Base-by-base conservation (phyloP, 768 basidiomycete genomes). In the Termitomyces titanicus region DNA sequence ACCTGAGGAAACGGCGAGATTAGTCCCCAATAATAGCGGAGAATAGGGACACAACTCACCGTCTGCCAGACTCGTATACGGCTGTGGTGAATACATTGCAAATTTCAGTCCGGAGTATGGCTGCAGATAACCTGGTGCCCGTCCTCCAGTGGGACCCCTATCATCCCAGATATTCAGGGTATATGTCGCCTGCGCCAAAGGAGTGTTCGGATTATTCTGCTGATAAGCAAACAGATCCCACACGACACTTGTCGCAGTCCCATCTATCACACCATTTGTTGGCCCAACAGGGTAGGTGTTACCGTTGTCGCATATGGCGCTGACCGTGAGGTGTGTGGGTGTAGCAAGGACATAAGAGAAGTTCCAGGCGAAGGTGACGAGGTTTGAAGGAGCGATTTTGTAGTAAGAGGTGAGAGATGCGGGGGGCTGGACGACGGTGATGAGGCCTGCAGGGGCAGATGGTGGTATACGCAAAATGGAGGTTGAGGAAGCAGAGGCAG, bases 331-430 rank as follows among this genome's bases (percentile, higher is more conserved):
- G 61, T 77, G 77, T 3, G 84, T 81, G 0, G 94, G 94, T 0
- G 81, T 85, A 39, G 76, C 80, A 60, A 88, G 72, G 39, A 98
- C 74, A 54, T 78, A 77, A 15, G 91, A 92, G 64, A 93, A 81
- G 71, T 92, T 93, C 95, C 94, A 97, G 11, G 80, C 94, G 68
- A 97, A 92, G 20, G 93, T 96, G 66, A 97, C 83, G 56, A 76
- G 72, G 60, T 91, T 79, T 47, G 75, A 76, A 1, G 74, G 73
- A 0, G 92, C 89, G 66, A 97, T 89, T 79, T 94, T 94, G 78
- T 84, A 96, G 76, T 84, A 96, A 22, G 92, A 90, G 3, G 88
- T 86, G 33, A 84, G 81, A 9, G 89, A 88, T 60, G 85, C 81
- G 0, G 91, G 89, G 0, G 94, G 94, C 66, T 90, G 81, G 40